Evolutionary conservation across 2,329 filamentous ascomycete species (phyloP).

Genomic region (Talaromyces sp.): DNA sequence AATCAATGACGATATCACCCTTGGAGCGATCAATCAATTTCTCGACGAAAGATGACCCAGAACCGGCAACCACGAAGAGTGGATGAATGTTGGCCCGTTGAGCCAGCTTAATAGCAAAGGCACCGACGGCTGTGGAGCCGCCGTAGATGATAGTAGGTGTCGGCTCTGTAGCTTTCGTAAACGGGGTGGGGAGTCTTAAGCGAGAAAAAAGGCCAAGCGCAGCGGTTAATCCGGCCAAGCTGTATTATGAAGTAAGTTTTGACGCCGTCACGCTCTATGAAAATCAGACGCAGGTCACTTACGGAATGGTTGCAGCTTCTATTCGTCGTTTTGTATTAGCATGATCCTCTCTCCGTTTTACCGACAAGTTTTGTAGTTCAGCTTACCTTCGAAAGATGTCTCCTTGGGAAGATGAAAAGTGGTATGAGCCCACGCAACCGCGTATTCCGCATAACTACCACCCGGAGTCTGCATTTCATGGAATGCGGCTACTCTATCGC

Average conservation of each 20-base stretch:
- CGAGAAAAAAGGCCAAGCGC: slow-evolving; percentile 50
- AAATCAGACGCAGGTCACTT: background rate
- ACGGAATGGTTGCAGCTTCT: slow-evolving; percentile 57
- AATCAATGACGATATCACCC: slow-evolving; percentile 60
- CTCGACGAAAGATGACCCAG: slow-evolving; percentile 51
- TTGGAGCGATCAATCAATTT: slow-evolving; percentile 51
- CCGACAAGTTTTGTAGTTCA: background rate
- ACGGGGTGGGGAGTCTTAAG: slow-evolving; percentile 51
- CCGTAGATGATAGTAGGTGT: slow-evolving; percentile 50
- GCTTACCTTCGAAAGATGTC: slow-evolving; percentile 51
- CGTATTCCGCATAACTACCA: slow-evolving; percentile 59
- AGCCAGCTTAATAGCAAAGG: slow-evolving; percentile 59
- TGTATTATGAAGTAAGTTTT: background rate
- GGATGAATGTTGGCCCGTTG: slow-evolving; percentile 57
- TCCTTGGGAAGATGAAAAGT: slow-evolving; percentile 54
- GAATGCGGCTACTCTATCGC: slow-evolving; percentile 53
- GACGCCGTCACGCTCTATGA: background rate
- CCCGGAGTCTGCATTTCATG: slow-evolving; percentile 49
- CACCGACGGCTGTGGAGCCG: slow-evolving; percentile 54
- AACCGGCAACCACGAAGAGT: slow-evolving; percentile 59
- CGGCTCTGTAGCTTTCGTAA: slow-evolving; percentile 30
- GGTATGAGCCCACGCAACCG: slow-evolving; percentile 51
- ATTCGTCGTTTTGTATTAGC: background rate
- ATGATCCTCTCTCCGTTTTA: background rate
- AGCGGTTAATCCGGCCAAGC: slow-evolving; percentile 53